phyloP scores from a whole-genome alignment of 2,329 filamentous ascomycete genomes.

The Xylaria sp. region DNA sequence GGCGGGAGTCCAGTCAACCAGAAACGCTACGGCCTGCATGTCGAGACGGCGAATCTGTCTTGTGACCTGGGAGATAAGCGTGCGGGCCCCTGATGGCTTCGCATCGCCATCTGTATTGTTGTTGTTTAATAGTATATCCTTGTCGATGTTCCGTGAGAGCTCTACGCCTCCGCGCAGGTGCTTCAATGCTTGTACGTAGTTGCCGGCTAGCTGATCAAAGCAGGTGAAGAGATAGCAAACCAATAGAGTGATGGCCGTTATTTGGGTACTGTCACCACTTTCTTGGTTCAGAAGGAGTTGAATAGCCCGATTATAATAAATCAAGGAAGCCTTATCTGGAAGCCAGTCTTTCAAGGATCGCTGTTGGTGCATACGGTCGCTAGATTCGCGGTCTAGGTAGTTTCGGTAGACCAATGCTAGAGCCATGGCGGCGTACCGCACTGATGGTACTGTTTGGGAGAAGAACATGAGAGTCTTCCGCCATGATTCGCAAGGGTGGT shows the following conservation, averaged over 20 bases:
- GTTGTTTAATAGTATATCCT: slow-evolving; percentile 26
- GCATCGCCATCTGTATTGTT: slow-evolving; percentile 29
- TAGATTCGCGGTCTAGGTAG: slow-evolving; percentile 40
- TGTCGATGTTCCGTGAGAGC: slow-evolving; percentile 46
- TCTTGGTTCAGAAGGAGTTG: slow-evolving; percentile 47
- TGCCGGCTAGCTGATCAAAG: slow-evolving; percentile 53
- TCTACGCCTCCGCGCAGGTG: slow-evolving; percentile 53
- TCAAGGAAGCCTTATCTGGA: slow-evolving; percentile 42
- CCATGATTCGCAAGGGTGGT: slow-evolving; percentile 50
- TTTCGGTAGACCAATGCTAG: slow-evolving; percentile 48
- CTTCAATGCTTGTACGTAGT: slow-evolving; percentile 51
- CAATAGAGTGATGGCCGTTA: slow-evolving; percentile 51
- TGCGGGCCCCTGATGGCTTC: slow-evolving; percentile 36
- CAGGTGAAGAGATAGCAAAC: slow-evolving; percentile 56
- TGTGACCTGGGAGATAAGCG: slow-evolving; percentile 48
- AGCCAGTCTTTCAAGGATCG: slow-evolving; percentile 15
- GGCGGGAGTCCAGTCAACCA: slow-evolving; percentile 51
- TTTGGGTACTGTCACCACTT: slow-evolving; percentile 40
- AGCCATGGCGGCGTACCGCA: slow-evolving; percentile 51
- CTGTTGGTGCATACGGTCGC: slow-evolving; percentile 18
- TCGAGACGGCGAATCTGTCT: slow-evolving; percentile 53
- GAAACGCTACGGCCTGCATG: slow-evolving; percentile 51
- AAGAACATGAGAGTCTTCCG: slow-evolving; percentile 52
- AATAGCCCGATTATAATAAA: slow-evolving; percentile 50
- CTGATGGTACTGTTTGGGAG: slow-evolving; percentile 51